Conservation (phyloP, 257 asterid genomes). For the Datura wrightii region DNA sequence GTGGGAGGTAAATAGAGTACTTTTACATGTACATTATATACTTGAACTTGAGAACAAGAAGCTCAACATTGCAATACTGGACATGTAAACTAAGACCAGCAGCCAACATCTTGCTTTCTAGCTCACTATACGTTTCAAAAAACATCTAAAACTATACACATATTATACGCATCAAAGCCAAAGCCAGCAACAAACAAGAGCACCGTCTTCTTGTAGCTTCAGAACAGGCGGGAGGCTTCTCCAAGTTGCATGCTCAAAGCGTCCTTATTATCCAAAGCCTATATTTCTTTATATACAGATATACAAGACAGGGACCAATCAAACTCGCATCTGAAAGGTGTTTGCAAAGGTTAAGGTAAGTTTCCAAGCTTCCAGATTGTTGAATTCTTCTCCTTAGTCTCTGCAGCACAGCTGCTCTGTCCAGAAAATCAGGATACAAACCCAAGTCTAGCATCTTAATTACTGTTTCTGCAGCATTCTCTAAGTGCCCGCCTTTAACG, state of each 20-base stretch:
- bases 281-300: conserved; percentile 70
- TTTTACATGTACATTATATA: conserved; percentile 17
- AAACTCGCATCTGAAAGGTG: conserved; percentile 75
- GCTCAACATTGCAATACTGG: background rate
- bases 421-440: conserved; percentile 68
- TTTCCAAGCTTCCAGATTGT: conserved; percentile 57
- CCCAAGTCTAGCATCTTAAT: conserved; percentile 80
- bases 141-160: conserved; percentile 34
- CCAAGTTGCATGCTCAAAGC: conserved; percentile 54
- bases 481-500: conserved; percentile 89
- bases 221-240: background rate
- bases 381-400: conserved; percentile 75
- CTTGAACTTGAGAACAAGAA: conserved; percentile 16
- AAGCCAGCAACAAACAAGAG: conserved; percentile 22
- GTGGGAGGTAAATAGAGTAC: background rate
- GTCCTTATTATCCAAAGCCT: conserved; percentile 81
- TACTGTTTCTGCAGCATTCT: conserved; percentile 78
- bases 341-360: conserved; percentile 74
- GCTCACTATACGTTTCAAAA: background rate
- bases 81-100: background rate
- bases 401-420: conserved; percentile 82
- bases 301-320: conserved; percentile 74
- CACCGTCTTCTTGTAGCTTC: background rate
- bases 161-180: conserved; percentile 28
- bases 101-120: conserved; percentile 7